Evolutionary conservation across 1,139 yeast species (phyloP).

Genomic region (Scheffersomyces lignicola): DNA sequence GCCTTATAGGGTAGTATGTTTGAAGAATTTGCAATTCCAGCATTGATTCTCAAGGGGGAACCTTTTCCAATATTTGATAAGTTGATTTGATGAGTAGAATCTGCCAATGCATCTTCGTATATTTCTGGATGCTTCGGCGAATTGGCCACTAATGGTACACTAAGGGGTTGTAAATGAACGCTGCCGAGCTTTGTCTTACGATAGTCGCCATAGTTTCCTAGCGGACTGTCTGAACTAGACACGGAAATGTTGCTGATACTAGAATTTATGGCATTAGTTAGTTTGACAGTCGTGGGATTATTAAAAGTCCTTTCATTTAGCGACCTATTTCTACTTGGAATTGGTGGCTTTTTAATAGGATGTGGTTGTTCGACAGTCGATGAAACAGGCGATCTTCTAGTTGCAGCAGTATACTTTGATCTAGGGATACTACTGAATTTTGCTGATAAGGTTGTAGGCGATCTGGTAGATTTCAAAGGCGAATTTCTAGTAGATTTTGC

Average conservation of each 20-base stretch:
- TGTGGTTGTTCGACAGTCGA: background rate
- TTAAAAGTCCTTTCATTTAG: constrained; percentile 9
- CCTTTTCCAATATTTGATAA: constrained; percentile 7
- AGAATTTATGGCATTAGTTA: constrained; percentile 21
- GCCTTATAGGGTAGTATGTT: constrained; percentile 2
- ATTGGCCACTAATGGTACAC: constrained; percentile 24
- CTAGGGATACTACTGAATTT: constrained; percentile 2
- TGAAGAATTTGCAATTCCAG: background rate
- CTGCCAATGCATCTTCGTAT: constrained; percentile 8
- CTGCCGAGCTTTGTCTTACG: background rate
- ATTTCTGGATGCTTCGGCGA: constrained; percentile 5
- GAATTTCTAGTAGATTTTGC: constrained; percentile 10
- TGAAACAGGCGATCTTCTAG: constrained; percentile 8
- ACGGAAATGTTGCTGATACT: constrained; percentile 12
- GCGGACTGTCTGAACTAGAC: constrained; percentile 20
- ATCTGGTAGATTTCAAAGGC: constrained; percentile 10
- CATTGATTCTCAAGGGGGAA: constrained; percentile 2
- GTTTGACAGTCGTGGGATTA: constrained; percentile 18
- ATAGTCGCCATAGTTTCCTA: background rate
- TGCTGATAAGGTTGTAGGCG: constrained; percentile 5
- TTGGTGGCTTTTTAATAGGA: constrained; percentile 1
- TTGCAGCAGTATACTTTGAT: constrained; percentile 3
- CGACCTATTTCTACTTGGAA: background rate
- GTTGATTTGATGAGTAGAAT: constrained; percentile 9
- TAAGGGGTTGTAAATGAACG: constrained; percentile 29